Conservation (phyloP, 768 basidiomycete genomes). For the Phylloporus sp. region DNA sequence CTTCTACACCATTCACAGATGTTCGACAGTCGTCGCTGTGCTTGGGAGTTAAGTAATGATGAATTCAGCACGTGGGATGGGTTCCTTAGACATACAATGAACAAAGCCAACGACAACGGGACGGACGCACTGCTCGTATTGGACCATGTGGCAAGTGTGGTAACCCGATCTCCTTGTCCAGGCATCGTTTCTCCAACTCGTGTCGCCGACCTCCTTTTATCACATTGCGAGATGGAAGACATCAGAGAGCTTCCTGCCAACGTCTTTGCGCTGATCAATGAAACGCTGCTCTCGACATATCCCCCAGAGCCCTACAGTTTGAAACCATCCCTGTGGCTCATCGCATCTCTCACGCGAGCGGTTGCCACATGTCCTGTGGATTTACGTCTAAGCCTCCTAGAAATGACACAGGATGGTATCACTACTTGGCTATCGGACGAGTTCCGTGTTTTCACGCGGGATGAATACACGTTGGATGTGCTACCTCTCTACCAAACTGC, state of each 20-base stretch:
- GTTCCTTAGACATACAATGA: conserved; percentile 47
- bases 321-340: conserved; percentile 58
- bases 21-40: conserved; percentile 33
- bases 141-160: conserved; percentile 48
- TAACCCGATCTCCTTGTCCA: conserved; percentile 40
- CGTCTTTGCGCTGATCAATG: conserved; percentile 58
- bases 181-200: conserved; percentile 44
- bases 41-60: conserved; percentile 52
- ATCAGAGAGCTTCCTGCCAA: conserved; percentile 49
- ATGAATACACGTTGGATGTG: conserved; percentile 59
- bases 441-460: conserved; percentile 41
- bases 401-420: conserved; percentile 51
- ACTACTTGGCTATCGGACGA: conserved; percentile 65
- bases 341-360: conserved; percentile 49
- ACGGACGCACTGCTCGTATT: conserved; percentile 50
- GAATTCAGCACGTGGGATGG: conserved; percentile 60
- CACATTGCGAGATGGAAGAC: conserved; percentile 48
- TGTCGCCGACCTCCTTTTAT: conserved; percentile 59
- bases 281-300: conserved; percentile 58
- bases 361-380: conserved; percentile 56
- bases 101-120: conserved; percentile 59
- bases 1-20: conserved; percentile 3
- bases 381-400: conserved; percentile 43
- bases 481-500: conserved; percentile 61
- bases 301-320: conserved; percentile 57